Evolutionary conservation across 768 basidiomycete genomes (phyloP).

Genomic region (Rhodotorula toruloides): DNA sequence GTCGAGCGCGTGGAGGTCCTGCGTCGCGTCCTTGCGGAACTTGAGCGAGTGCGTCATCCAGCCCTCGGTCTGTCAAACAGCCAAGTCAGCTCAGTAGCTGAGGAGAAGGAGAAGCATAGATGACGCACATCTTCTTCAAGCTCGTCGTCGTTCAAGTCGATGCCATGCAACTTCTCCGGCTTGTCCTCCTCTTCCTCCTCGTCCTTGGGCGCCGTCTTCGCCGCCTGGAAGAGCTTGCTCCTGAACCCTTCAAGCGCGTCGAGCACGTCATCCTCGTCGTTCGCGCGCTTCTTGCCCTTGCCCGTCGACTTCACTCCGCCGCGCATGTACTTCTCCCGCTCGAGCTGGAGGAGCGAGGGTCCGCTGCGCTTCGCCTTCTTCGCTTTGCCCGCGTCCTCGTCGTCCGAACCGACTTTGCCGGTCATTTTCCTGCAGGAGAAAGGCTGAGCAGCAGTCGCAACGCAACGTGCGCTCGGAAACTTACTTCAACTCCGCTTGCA

Average conservation of each 20-base stretch:
- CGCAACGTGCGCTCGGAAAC: too few species aligned
- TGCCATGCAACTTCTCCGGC: constrained; percentile 26
- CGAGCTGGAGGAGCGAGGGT: constrained; percentile 40
- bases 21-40: constrained; percentile 43
- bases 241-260: constrained; percentile 36
- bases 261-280: constrained; percentile 37
- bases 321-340: constrained; percentile 39
- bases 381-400: constrained; percentile 19
- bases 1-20: constrained; percentile 36
- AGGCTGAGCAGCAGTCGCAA: too few species aligned
- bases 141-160: constrained; percentile 38
- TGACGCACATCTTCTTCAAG: constrained; percentile 35
- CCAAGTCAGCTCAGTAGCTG: not conserved
- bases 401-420: constrained; percentile 17
- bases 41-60: constrained; percentile 40
- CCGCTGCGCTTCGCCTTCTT: constrained; percentile 36
- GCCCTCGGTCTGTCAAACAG: constrained; percentile 14
- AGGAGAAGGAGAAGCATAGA: not conserved
- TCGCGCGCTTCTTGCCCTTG: constrained; percentile 28
- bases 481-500: constrained; percentile 36
- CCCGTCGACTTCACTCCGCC: constrained; percentile 12
- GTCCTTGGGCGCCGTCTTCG: not conserved
- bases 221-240: constrained; percentile 36
- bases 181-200: constrained; percentile 1
- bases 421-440: constrained; percentile 39